Base-by-base conservation (phyloP, 768 basidiomycete species). In the Termitomyces sp. region DNA sequence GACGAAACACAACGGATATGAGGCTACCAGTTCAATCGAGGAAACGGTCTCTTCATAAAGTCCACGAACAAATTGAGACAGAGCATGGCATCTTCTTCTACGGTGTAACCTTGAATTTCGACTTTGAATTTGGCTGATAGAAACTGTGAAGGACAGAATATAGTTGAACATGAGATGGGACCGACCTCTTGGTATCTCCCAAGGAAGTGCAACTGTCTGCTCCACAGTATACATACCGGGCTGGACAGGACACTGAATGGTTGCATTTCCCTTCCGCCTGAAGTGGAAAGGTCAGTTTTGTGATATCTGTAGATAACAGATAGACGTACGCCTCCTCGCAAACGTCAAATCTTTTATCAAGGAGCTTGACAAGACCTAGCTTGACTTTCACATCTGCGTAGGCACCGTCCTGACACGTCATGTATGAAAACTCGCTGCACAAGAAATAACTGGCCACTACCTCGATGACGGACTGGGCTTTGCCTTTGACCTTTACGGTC, bases 371-470 rank as follows among this genome's bases (percentile, higher is more conserved):
- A 30, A 92, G 74, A 26, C 97, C 97, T n/a, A 98, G 78, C 71
- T 98, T 98, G 56, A 99, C 96, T 1, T 74, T 72, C 4, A 99
- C 94, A 63, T 95, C 86, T 8, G 89, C 96, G 65, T 83, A 90
- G 40, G 96, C 90, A 5, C 97, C 97, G 5, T 94, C 87, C 95
- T 98, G 62, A 9, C 33, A 48, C 6, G 32, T 28, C 22, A 45
- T 52, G 35, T 24, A 45, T 51, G 13, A 20, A 40, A 14, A 40
- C 24, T 11, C 24, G 16, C 16, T 41, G 6, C 16, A 8, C 18
- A 40, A 52, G n/a, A 30, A 41, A 20, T 28, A 41, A 30, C n/a
- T 5, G 28, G 52, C 26, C 26, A 40, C 35, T 59, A 95, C 95
- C 76, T 89, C 79, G 60, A 98, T 84, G 5, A 64, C 69, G 55